Conservation (phyloP, 306 rosid genomes). For the Inga oerstediana region DNA sequence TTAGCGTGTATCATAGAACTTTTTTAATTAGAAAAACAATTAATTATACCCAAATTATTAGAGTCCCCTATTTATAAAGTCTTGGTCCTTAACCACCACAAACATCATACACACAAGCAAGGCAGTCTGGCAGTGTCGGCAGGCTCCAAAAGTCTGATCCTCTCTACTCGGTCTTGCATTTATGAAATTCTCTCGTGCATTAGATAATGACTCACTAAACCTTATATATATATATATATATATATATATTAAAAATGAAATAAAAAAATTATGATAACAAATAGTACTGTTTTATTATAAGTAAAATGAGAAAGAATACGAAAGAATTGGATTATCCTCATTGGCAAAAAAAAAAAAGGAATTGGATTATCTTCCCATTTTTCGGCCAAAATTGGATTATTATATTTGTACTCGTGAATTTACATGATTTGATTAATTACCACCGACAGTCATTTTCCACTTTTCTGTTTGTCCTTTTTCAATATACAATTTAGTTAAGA, state of each 20-base stretch:
- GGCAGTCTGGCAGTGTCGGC: neutral
- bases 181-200: neutral
- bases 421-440: neutral
- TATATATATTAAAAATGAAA: neutral
- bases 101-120: neutral
- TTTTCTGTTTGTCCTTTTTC: neutral
- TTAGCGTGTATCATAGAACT: neutral
- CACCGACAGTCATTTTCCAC: neutral
- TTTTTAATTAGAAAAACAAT: neutral
- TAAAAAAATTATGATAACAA: neutral
- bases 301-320: neutral
- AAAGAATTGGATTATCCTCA: neutral
- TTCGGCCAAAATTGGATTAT: too few relatives aligned
- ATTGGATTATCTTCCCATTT: neutral
- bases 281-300: neutral
- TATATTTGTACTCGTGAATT: neutral
- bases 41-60: neutral
- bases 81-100: neutral
- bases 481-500: neutral
- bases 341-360: neutral
- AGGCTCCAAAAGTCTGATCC: neutral
- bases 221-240: neutral
- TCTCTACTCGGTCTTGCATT: neutral
- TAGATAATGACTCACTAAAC: neutral
- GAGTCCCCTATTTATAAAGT: neutral